These are phyloP conservation scores for Lentinus brumalis DNA, from an alignment of 768 basidiomycete genomes.

Conservation along the genomic window DNA sequence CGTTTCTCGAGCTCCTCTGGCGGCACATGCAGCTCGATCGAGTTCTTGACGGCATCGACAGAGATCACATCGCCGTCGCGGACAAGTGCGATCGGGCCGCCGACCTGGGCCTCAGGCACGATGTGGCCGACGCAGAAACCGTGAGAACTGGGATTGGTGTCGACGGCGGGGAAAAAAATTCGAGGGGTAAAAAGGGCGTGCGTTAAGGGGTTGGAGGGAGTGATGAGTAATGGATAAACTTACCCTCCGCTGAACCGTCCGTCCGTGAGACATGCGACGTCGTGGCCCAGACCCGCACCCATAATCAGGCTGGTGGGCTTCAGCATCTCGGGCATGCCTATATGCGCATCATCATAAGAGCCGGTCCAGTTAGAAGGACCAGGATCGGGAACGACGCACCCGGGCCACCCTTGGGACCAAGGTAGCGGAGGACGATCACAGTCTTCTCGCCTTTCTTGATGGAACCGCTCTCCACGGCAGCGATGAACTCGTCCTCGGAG, in stretches of 20 bases:
- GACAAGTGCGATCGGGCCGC: constrained; percentile 91
- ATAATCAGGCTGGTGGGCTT: constrained; percentile 98
- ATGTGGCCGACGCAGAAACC: constrained; percentile 98
- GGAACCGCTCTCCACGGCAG: constrained; percentile 83
- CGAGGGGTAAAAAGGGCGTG: background rate
- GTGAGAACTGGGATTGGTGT: constrained; percentile 65
- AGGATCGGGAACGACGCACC: constrained; percentile 49
- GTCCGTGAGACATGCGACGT: constrained; percentile 97
- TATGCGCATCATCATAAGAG: background rate
- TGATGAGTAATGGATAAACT: constrained; percentile 32
- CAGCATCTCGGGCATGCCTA: constrained; percentile 99
- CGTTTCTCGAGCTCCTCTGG: constrained; percentile 79
- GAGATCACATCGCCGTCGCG: constrained; percentile 85
- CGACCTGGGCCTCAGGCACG: constrained; percentile 93
- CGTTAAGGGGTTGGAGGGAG: constrained; percentile 8
- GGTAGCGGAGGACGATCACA: constrained; percentile 91
- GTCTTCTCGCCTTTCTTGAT: constrained; percentile 97
- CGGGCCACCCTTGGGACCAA: constrained; percentile 96
- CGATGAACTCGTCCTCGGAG: constrained; percentile 82
- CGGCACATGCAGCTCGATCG: constrained; percentile 75
- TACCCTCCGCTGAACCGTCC: constrained; percentile 98
- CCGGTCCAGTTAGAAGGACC: background rate
- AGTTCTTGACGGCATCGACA: constrained; percentile 87
- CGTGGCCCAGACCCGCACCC: constrained; percentile 95
- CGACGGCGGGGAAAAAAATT: constrained; percentile 11